Evolutionary conservation across 2,329 filamentous ascomycete species (phyloP), one percentile per base, ranked within the genome.

Genomic region (Dothidotthia symphoricarpi): DNA sequence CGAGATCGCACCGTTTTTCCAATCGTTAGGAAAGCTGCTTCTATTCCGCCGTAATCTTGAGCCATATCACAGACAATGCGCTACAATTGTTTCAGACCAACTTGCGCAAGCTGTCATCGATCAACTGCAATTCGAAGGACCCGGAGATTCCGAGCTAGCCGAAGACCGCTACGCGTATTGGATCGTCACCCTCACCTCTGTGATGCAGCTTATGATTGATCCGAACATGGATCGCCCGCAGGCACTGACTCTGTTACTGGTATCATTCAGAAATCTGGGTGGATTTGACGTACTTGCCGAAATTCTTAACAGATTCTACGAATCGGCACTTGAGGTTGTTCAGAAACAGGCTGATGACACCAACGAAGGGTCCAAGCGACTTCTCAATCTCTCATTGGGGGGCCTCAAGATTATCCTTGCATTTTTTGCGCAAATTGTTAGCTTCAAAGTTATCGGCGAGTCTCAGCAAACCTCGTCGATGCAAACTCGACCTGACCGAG

Each of bases 1-100:
- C 7, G 83, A 84, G 3, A 85, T 90, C n/a, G 85, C 88, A 13
- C 83, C 86, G 0, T 86, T 97, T 52, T 85, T 95, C 60, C 88
- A 95, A 57, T 84, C 82, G 1, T 72, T 97, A 28, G 91, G 91
- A 10, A 93, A 88, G 64, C 80, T 85, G 12, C 72, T 97, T 15
- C 75, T 95, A 3, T 81, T 82, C 28, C 85, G 88, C 41, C 81
- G 89, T 33, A 81, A 81, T 45, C 75, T 80, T 17, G 89, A 96
- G 53, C 55, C 71, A 2, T 77, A 78, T 37, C 71, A 75, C 47
- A 80, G 76, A 55, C 80, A 83, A 57, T 82, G 81, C 62, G 77
- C 78, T 22, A 71, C 70, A 14, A 67, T 76, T 41, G 78, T 85
- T 24, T 78, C 80, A 4, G 79, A 84, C 47, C 81, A 86, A 16